Conservation (phyloP, 176 grass and related monocot species). For the Oryza brachyantha region DNA sequence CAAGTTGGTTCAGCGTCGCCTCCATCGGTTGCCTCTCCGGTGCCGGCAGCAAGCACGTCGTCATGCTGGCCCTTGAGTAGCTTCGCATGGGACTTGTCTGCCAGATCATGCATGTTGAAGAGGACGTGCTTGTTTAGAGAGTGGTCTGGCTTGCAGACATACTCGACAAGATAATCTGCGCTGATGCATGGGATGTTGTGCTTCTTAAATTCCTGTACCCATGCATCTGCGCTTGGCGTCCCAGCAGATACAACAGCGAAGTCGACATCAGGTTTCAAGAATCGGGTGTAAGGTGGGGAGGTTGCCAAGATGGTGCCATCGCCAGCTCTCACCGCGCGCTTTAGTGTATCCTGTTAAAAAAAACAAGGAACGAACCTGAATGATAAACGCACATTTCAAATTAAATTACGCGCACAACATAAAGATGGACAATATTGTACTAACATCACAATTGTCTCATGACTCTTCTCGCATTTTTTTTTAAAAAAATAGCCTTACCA, state of each 20-base stretch:
- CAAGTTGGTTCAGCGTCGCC: slow-evolving; percentile 31
- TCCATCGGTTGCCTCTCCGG: not conserved
- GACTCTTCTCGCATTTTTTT: not conserved
- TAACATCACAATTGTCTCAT: not conserved
- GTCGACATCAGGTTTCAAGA: slow-evolving; percentile 49
- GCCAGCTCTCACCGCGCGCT: slow-evolving; percentile 70
- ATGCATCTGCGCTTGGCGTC: slow-evolving; percentile 46
- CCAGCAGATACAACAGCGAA: slow-evolving; percentile 60
- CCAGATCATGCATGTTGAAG: slow-evolving; percentile 66
- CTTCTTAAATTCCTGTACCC: slow-evolving; percentile 70
- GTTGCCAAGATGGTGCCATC: slow-evolving; percentile 87
- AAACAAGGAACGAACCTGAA: too few relatives aligned
- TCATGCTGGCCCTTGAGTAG: slow-evolving; percentile 35
- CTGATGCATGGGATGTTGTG: slow-evolving; percentile 71
- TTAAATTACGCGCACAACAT: too few relatives aligned
- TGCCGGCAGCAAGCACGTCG: not conserved
- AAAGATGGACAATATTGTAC: not conserved
- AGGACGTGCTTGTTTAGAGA: slow-evolving; percentile 73
- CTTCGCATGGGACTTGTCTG: slow-evolving; percentile 62
- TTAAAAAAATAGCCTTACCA: slow-evolving; percentile 43
- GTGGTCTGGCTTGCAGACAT: slow-evolving; percentile 73
- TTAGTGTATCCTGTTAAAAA: slow-evolving; percentile 74
- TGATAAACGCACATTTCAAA: not conserved
- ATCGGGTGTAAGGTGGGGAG: slow-evolving; percentile 77
- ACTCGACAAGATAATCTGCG: slow-evolving; percentile 89